Percentiles rank a stretch among this genome's conserved stretches.
These are phyloP conservation scores for Lentinula aciculospora DNA, from an alignment of 768 basidiomycete species.

Conservation along the genomic window DNA sequence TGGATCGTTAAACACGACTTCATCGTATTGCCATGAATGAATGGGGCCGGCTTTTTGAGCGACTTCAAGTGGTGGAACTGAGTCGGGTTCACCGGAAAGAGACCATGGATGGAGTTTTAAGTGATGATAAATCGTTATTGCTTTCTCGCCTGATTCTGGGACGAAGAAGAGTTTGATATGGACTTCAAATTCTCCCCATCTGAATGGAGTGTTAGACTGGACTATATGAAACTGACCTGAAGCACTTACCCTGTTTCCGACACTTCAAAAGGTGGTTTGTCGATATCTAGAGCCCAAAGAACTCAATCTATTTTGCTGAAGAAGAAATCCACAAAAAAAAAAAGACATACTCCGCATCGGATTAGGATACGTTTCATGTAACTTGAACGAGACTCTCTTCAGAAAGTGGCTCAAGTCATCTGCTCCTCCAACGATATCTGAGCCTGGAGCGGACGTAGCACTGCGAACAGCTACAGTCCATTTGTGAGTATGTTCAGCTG, in stretches of 20 bases:
- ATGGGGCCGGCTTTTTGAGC: slow-evolving; percentile 73
- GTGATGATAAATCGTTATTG: slow-evolving; percentile 83
- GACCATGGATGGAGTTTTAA: slow-evolving; percentile 94
- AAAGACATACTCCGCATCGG: slow-evolving; percentile 82
- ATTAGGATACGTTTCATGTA: slow-evolving; percentile 94
- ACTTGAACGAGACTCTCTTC: slow-evolving; percentile 93
- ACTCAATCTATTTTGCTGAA: not conserved
- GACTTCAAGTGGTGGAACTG: slow-evolving; percentile 57
- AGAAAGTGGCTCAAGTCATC: slow-evolving; percentile 91
- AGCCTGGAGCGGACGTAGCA: slow-evolving; percentile 68
- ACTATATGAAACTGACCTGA: not conserved
- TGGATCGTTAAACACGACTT: slow-evolving; percentile 94
- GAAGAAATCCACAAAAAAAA: not conserved
- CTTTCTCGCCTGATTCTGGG: slow-evolving; percentile 86
- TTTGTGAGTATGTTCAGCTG: slow-evolving; percentile 83
- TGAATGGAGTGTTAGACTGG: slow-evolving; percentile 18
- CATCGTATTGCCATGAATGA: slow-evolving; percentile 98
- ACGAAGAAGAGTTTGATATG: slow-evolving; percentile 89
- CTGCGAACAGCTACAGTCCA: slow-evolving; percentile 97
- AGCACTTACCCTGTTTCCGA: slow-evolving; percentile 82
- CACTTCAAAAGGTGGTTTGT: slow-evolving; percentile 91
- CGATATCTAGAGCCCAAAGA: slow-evolving; percentile 54
- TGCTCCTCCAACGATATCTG: slow-evolving; percentile 80
- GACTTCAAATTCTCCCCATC: slow-evolving; percentile 99
- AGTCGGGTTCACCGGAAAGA: slow-evolving; percentile 50